Evolutionary conservation across 805 yeast genomes (phyloP).

Genomic region (Yarrowia sp.): DNA sequence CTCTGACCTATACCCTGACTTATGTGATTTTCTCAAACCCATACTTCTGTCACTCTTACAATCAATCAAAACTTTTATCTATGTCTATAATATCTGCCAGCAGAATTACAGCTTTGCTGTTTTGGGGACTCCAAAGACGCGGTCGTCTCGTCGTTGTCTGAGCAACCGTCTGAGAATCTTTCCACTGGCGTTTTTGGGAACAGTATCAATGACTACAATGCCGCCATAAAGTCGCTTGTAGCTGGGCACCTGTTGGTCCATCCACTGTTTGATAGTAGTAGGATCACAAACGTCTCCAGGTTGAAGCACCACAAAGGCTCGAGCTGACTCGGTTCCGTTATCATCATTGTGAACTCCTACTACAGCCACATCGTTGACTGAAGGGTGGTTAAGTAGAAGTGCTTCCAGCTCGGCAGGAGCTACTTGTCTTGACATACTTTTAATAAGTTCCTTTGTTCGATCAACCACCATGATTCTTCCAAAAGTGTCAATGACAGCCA

Average conservation of each 20-base stretch:
- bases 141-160: conserved; percentile 49
- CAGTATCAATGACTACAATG: conserved; percentile 67
- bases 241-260: conserved; percentile 39
- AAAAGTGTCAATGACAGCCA: conserved; percentile 45
- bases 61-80: background rate
- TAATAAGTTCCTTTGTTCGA: conserved; percentile 40
- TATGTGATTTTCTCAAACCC: no score
- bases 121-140: background rate
- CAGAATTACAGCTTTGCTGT: background rate
- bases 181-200: conserved; percentile 94
- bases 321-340: conserved; percentile 67
- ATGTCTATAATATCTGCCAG: background rate
- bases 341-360: conserved; percentile 64
- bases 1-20: no score
- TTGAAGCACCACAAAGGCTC: conserved; percentile 39
- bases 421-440: conserved; percentile 61
- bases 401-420: conserved; percentile 95
- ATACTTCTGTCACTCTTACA: no score
- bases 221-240: conserved; percentile 44
- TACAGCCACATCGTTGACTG: conserved; percentile 84
- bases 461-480: conserved; percentile 50
- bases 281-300: conserved; percentile 28
- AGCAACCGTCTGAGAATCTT: conserved; percentile 89
- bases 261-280: conserved; percentile 35
- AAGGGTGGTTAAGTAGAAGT: conserved; percentile 67